Base-by-base conservation (phyloP, 495 filamentous ascomycete species). In the Penicillium cataractarum region DNA sequence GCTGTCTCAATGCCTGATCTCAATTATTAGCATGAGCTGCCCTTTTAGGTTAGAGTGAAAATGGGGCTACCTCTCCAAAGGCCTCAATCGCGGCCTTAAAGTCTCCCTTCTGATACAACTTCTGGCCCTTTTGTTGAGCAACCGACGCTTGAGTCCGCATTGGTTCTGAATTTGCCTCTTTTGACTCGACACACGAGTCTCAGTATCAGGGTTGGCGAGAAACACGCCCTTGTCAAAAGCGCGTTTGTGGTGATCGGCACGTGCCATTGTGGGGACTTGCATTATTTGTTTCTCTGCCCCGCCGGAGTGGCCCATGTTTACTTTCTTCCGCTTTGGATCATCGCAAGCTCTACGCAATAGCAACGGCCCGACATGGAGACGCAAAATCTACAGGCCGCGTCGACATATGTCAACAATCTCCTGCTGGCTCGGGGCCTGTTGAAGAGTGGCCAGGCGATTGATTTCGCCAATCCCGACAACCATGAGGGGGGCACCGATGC, bases 331-430 rank as follows among this genome's bases (percentile, higher is more conserved):
- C 56, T 73, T 80, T 74, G 55, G 77, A 75, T 64, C 53, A 55
- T 63, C 50, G 19, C 42, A 24, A 62, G 57, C 60, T 59, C 59
- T 52, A 58, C 57, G 51, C 61, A 67, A 61, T 51, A 58, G 54
- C 55, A 69, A 57, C 32, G 61, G 55, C 42, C 42, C 51, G 73
- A 66, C 71, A 95, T 95, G 87, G 92, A 96, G 71, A 74, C 85
- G 57, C 86, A 89, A 58, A 94, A 90, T 76, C 80, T 97, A 49
- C 86, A 89, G 66, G 92, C 92, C 59, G 95, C 95, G 27, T 97
- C 94, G 58, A 86, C 87, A 50, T 98, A 98, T 77, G 90, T 99
- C 78, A 99, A 99, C 80, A 97, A 97, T 73, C 88, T 97, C 60
- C 82, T 99, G 32, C 85, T 97, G 35, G 92, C 94, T 4, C 87